Evolutionary conservation across 2,329 filamentous ascomycete genomes (phyloP).

Genomic region (Dactylellina leptospora): DNA sequence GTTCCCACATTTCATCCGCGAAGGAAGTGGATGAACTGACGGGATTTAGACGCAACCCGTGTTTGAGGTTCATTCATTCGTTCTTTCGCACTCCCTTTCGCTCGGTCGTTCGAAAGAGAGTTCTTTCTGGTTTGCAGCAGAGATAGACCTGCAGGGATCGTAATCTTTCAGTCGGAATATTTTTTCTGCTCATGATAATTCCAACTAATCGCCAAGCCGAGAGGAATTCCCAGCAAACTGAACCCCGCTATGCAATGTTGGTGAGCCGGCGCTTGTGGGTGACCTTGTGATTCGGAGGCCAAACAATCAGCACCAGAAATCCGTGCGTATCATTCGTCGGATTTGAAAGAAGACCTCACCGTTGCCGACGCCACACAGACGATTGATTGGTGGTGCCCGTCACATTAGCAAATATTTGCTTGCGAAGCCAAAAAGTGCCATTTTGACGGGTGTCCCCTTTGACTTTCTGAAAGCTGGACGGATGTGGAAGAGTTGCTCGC

Average conservation of each 20-base stretch:
- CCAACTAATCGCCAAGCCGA: conserved; percentile 20
- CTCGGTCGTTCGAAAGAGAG: too few species aligned
- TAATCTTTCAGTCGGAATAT: neutral
- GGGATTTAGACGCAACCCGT: conserved; percentile 52
- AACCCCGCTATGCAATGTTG: conserved; percentile 45
- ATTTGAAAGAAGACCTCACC: conserved; percentile 5
- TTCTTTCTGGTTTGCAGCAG: too few species aligned
- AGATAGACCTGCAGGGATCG: conserved; percentile 8
- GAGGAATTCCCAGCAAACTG: conserved; percentile 19
- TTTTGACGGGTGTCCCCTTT: too few species aligned
- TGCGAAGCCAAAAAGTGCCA: too few species aligned
- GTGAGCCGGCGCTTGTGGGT: conserved; percentile 46
- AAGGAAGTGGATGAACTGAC: conserved; percentile 35
- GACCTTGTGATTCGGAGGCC: conserved; percentile 46
- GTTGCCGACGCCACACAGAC: conserved; percentile 21
- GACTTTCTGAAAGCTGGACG: neutral
- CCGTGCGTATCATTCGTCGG: conserved; percentile 29
- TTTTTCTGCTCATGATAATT: conserved; percentile 4
- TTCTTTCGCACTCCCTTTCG: neutral
- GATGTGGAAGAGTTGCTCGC: conserved; percentile 1
- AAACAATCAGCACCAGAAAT: conserved; percentile 18
- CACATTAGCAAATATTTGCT: too few species aligned
- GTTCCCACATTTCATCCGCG: conserved; percentile 44
- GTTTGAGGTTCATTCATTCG: conserved; percentile 34
- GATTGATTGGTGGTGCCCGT: conserved; percentile 24